Percentiles rank a stretch among this genome's conserved stretches.
Conservation (phyloP, 441 rosid genomes). For the Pelargonium citronellum region DNA sequence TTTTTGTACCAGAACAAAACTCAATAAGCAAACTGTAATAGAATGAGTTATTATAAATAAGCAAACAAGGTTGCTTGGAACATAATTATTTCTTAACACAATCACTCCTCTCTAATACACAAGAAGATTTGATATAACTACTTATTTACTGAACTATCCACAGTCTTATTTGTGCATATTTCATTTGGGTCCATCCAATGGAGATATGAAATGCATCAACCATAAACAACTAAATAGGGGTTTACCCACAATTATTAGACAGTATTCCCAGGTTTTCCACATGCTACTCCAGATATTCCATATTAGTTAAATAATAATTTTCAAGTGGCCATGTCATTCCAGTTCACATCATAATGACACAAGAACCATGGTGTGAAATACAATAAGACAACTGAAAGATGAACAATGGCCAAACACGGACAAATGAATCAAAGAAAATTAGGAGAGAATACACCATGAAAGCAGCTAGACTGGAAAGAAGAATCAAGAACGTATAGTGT, state of each 20-base stretch:
- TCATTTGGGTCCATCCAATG: not conserved
- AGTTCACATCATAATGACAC: too few species aligned
- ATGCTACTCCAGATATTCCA: not conserved
- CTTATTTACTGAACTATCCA: not conserved
- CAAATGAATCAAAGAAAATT: too few species aligned
- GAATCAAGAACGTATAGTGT: too few species aligned
- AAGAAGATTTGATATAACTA: not conserved
- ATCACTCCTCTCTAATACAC: not conserved
- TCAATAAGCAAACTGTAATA: not conserved
- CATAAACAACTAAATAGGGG: not conserved
- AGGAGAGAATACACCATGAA: too few species aligned
- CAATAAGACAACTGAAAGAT: too few species aligned
- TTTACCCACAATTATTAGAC: not conserved
- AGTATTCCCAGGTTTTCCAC: not conserved
- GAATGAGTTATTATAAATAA: not conserved
- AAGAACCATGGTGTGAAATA: too few species aligned
- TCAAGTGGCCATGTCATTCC: too few species aligned
- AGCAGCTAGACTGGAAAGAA: too few species aligned
- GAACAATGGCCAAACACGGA: too few species aligned
- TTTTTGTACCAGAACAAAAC: conserved; percentile 1
- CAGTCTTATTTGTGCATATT: not conserved
- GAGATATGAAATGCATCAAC: not conserved
- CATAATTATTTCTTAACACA: not conserved
- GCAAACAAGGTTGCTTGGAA: not conserved
- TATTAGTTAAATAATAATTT: too few species aligned